These are phyloP conservation scores for Aurantiochytrium sp. DNA, from an alignment of 108 stramenopile genomes.

Conservation along the genomic window DNA sequence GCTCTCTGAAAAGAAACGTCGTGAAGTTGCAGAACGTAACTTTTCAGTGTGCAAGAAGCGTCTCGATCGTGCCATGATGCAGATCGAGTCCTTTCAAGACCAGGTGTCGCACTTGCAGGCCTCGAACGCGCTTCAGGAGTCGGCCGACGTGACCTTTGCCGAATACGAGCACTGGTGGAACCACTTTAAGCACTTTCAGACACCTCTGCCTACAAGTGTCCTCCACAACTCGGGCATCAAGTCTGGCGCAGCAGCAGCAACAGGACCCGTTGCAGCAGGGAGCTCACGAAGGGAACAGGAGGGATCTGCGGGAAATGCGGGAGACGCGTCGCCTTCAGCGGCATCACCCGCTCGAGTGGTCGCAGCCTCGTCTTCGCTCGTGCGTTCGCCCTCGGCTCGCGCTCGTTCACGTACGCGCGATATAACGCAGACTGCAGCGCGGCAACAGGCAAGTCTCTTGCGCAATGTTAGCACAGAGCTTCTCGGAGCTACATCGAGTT, in stretches of 20 bases:
- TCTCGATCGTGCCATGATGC: background rate
- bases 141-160: background rate
- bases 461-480: background rate
- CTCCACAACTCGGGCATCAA: background rate
- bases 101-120: background rate
- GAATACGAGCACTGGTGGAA: slow-evolving; percentile 11
- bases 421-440: background rate
- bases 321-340: too few relatives aligned
- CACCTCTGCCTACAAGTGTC: background rate
- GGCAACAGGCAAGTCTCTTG: background rate
- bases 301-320: too few relatives aligned
- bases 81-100: background rate
- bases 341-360: background rate
- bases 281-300: too few relatives aligned
- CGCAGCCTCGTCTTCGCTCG: too few relatives aligned
- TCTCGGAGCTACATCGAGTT: background rate
- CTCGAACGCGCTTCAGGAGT: background rate
- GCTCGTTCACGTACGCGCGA: background rate
- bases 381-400: background rate
- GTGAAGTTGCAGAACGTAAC: background rate
- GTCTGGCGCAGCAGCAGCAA: background rate
- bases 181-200: background rate
- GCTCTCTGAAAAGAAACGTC: background rate
- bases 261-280: too few relatives aligned
- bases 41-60: background rate